Evolutionary conservation across 345 rosid genomes (phyloP), one percentile per base, ranked within the genome.

Genomic region (Melaleuca alternifolia): DNA sequence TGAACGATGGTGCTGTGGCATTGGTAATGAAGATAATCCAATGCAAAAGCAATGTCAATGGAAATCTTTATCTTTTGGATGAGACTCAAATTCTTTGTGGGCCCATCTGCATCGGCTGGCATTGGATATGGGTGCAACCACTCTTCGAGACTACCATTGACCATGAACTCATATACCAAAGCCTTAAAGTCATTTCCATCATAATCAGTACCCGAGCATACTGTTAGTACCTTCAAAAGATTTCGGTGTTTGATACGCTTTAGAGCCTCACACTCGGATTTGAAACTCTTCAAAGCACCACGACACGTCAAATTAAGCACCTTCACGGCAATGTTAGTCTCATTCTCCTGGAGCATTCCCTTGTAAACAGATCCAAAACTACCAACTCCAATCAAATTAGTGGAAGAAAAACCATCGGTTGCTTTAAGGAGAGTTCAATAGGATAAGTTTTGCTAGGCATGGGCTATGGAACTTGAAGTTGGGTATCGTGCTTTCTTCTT

Each of bases 21-120:
- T 10, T 84, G 41, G 21, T 86, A 51, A 51, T 86, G 91, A 26
- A 88, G 85, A 75, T 88, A 90, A 23, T 88, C 87, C n/a, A 88
- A 2, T 11, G 90, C 91, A 51, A 51, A 28, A 14, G 85, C 88
- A 28, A 89, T 71, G 50, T 89, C 82, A 1, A 76, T 37, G 50
- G 26, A 15, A 46, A 76, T 76, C 24, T 76, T 76, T 46, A 76
- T 16, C 50, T 50, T 37, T 46, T 76, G 26, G 1, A 76, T 16
- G 24, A 37, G 44, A 76, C 46, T 76, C 82, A 76, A 14, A 33
- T 7, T 76, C 26, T 46, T 37, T 75, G 20, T 14, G 1, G 23
- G 50, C 24, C 50, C 50, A 16, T 37, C 10, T 1, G 5, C 82
- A 3, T 76, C 50, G 1, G 11, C 3, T 23, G 15, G 65, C 26